Evolutionary conservation across 176 grass and related monocot genomes (phyloP).

Genomic region (Paspalum notatum): DNA sequence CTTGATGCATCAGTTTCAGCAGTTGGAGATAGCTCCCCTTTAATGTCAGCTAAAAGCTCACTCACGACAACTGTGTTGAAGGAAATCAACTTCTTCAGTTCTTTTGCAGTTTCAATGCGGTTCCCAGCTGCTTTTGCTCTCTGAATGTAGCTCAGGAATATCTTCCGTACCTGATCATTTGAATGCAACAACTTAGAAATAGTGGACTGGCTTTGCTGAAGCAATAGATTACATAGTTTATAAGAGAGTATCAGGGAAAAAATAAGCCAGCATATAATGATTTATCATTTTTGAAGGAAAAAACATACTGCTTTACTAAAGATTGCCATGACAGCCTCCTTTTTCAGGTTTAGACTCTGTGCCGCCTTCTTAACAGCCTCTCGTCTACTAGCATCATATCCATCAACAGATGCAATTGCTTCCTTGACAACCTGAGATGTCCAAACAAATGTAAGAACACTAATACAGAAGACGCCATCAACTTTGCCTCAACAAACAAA

Average conservation of each 20-base stretch:
- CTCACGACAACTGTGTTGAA: slow-evolving; percentile 87
- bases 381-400: slow-evolving; percentile 71
- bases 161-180: slow-evolving; percentile 68
- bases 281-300: slow-evolving; percentile 21
- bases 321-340: slow-evolving; percentile 85
- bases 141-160: slow-evolving; percentile 80
- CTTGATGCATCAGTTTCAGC: slow-evolving; percentile 55
- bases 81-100: slow-evolving; percentile 84
- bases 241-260: slow-evolving; percentile 33
- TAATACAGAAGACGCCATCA: slow-evolving; percentile 38
- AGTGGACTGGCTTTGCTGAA: slow-evolving; percentile 15
- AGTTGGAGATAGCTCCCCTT: slow-evolving; percentile 62
- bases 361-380: slow-evolving; percentile 84
- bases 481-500: slow-evolving; percentile 7
- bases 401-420: slow-evolving; percentile 83
- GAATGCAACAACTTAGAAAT: slow-evolving; percentile 34
- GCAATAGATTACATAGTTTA: slow-evolving; percentile 22
- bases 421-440: slow-evolving; percentile 74
- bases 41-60: slow-evolving; percentile 83
- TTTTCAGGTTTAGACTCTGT: slow-evolving; percentile 77
- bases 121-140: slow-evolving; percentile 75
- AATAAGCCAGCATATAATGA: slow-evolving; percentile 3
- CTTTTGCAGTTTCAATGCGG: slow-evolving; percentile 87
- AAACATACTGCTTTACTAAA: slow-evolving; percentile 87
- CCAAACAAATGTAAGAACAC: slow-evolving; percentile 42